These are phyloP conservation scores for Peronospora belbahrii DNA, from an alignment of 352 stramenopile species.

Conservation along the genomic window DNA sequence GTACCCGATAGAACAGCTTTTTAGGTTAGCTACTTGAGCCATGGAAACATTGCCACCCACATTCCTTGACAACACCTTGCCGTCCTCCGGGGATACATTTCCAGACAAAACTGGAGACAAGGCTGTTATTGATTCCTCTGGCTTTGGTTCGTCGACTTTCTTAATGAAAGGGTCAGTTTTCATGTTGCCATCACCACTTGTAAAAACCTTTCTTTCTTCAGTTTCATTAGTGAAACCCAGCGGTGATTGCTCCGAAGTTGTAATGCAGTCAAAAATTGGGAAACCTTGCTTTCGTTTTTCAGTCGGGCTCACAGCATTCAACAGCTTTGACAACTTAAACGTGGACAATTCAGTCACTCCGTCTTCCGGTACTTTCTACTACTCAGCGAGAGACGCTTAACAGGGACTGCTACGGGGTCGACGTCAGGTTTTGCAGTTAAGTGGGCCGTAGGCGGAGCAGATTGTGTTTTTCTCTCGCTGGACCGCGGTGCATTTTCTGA, in stretches of 20 bases:
- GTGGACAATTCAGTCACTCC: conserved; percentile 12
- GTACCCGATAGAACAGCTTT: conserved; percentile 8
- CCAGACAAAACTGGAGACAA: conserved; percentile 19
- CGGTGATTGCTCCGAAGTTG: conserved; percentile 20
- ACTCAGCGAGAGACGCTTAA: conserved; percentile 6
- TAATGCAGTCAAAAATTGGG: conserved; percentile 19
- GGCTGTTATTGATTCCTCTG: not conserved
- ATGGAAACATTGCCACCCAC: not conserved
- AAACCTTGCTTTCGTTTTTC: conserved; percentile 24
- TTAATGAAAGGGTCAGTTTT: not conserved
- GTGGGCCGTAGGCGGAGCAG: conserved; percentile 15
- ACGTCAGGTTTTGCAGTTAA: conserved; percentile 10
- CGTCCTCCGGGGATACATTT: conserved; percentile 13
- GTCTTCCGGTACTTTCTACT: conserved; percentile 8
- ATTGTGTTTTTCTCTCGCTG: not conserved
- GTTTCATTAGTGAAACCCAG: conserved; percentile 21
- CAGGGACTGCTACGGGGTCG: conserved; percentile 14
- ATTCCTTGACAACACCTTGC: conserved; percentile 7
- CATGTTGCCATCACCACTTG: not conserved
- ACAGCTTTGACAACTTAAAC: conserved; percentile 21
- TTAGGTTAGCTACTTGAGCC: not conserved
- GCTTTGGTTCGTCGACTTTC: conserved; percentile 3
- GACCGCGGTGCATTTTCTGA: not conserved
- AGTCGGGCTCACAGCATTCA: conserved; percentile 24
- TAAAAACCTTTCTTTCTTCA: conserved; percentile 3